A percentile compares a stretch with the other conserved stretches of the same genome.
These are phyloP conservation scores for Vickermania spadyakhi DNA, from an alignment of 208 protist species.

Conservation along the genomic window DNA sequence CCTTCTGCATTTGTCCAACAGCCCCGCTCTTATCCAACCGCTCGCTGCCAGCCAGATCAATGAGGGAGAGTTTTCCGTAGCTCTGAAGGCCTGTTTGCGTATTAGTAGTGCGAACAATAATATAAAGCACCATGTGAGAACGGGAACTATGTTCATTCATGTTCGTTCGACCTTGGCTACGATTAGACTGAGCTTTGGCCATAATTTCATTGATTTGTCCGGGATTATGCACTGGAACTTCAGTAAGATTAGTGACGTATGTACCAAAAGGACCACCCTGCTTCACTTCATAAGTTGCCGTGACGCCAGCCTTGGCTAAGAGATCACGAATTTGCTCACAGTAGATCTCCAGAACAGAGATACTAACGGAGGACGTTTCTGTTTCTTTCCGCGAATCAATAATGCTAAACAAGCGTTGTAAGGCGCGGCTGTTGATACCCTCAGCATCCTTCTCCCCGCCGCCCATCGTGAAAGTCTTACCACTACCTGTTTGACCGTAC, in stretches of 20 bases:
- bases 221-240: constrained; percentile 52
- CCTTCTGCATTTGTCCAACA: constrained; percentile 79
- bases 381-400: constrained; percentile 84
- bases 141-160: constrained; percentile 92
- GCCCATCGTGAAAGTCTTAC: constrained; percentile 89
- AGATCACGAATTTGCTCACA: constrained; percentile 85
- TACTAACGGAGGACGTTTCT: constrained; percentile 65
- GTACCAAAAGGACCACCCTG: constrained; percentile 82
- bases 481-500: constrained; percentile 90
- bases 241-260: constrained; percentile 85
- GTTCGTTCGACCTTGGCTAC: constrained; percentile 82
- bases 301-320: constrained; percentile 51
- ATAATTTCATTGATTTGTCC: constrained; percentile 80
- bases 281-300: constrained; percentile 74
- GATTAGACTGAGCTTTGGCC: constrained; percentile 52
- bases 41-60: constrained; percentile 91
- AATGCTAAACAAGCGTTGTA: constrained; percentile 83
- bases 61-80: constrained; percentile 90
- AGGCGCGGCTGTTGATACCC: constrained; percentile 85
- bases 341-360: constrained; percentile 90
- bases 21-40: constrained; percentile 84
- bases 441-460: constrained; percentile 61
- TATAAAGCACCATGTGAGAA: constrained; percentile 92
- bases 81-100: constrained; percentile 82
- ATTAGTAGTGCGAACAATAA: constrained; percentile 83